Base-by-base conservation (phyloP, 2,329 filamentous ascomycete genomes). In the Lecanicillium sp. region DNA sequence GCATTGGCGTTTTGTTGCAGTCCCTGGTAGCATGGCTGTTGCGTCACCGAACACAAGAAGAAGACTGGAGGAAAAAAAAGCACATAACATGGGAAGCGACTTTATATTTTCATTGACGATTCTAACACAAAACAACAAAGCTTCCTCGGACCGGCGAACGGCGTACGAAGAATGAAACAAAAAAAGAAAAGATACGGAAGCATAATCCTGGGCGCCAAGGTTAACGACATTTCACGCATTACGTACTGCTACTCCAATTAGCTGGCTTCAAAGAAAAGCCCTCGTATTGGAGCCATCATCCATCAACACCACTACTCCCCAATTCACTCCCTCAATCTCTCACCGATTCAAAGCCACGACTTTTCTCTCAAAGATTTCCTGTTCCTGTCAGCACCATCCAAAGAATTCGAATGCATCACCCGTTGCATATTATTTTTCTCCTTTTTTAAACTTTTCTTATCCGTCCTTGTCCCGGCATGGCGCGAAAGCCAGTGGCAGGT, bases 91-190 rank as follows among this genome's bases (percentile, higher is more conserved):
- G 28, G 29, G 31, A 14, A 36, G n/a, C 29, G 33, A 19, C 16
- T 29, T 25, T 41, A 47, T 45, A 40, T 48, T 46, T 46, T 45
- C 51, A 47, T 48, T 50, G 51, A 49, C 48, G 45, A 49, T 49
- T 47, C 45, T 45, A n/a, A n/a, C 47, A 47, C 44, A 41, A 44
- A 43, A 50, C 49, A 54, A 46, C 46, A 51, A 48, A 52, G 48
- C 48, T 51, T 54, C 51, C 49, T n/a, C 54, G 52, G 50, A 58
- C 48, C 51, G 59, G 59, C 59, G 59, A 59, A 62, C 55, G 59
- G 59, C 57, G 59, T 55, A 60, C 51, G 41, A 50, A 51, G 51
- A 57, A 29, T 50, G 52, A 58, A 55, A 54, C 47, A 56, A 54
- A 55, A 51, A 59, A 35, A 43, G 37, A 31, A 42, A 35, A 43